A percentile compares a stretch with the other conserved stretches of the same genome.
These are phyloP conservation scores for Eutrema salsugineum DNA, from an alignment of 441 rosid genomes.

Conservation along the genomic window DNA sequence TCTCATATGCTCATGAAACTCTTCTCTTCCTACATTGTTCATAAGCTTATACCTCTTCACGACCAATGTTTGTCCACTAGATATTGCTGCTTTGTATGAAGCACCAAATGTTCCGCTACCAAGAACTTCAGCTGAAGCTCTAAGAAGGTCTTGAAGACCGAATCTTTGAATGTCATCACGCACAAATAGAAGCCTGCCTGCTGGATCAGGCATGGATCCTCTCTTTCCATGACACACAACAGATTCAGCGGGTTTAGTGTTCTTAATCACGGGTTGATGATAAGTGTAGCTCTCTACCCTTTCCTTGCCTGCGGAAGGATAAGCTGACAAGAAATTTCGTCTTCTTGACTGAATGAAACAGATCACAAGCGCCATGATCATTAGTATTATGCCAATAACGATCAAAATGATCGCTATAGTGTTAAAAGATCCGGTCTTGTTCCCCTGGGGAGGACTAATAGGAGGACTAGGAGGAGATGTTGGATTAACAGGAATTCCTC, in stretches of 20 bases:
- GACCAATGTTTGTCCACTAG: conserved; percentile 44
- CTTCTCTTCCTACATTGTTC: conserved; percentile 68
- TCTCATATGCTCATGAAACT: conserved; percentile 79
- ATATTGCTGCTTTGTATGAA: conserved; percentile 65
- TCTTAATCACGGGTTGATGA: neutral
- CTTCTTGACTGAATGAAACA: conserved; percentile 15
- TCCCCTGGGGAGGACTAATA: neutral
- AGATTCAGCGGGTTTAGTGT: conserved; percentile 3
- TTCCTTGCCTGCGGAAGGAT: neutral
- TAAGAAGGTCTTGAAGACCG: conserved; percentile 66
- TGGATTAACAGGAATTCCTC: neutral
- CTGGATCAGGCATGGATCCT: conserved; percentile 23
- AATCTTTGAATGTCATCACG: conserved; percentile 53
- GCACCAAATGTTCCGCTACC: conserved; percentile 90
- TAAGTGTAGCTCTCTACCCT: conserved; percentile 22
- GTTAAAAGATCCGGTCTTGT: neutral
- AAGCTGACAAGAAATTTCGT: neutral
- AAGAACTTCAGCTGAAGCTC: conserved; percentile 81
- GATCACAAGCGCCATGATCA: conserved; percentile 14
- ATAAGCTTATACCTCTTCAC: conserved; percentile 87
- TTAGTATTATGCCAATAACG: conserved; percentile 2
- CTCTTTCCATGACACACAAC: neutral
- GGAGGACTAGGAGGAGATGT: conserved; percentile 1
- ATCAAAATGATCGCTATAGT: conserved; percentile 26
- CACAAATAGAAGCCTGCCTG: conserved; percentile 44